Percentiles rank a stretch among this genome's conserved stretches.
These are phyloP conservation scores for Cutaneotrichosporon dermatis DNA, from an alignment of 1,284 basidiomycete species.

Conservation along the genomic window DNA sequence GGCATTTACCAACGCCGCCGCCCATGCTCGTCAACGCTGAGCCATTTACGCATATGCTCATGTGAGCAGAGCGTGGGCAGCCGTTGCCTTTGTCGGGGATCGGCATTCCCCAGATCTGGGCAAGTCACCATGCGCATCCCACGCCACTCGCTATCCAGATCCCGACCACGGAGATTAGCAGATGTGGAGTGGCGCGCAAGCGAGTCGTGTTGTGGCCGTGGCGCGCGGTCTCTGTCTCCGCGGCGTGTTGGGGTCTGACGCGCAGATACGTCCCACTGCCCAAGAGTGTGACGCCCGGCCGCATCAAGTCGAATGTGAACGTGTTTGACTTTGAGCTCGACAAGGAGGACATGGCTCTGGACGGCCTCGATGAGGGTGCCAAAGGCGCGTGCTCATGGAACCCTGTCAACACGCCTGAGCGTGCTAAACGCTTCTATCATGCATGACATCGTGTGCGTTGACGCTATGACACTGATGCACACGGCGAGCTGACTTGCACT, in stretches of 20 bases:
- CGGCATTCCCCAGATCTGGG: no score
- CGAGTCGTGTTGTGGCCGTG: background rate
- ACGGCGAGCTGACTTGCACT: no score
- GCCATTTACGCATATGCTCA: background rate
- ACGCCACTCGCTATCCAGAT: no score
- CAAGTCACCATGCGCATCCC: no score
- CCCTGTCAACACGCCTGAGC: slow-evolving; percentile 53
- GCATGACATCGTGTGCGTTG: no score
- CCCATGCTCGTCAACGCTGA: no score
- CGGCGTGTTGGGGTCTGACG: slow-evolving; percentile 2
- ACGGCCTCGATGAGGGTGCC: slow-evolving; percentile 61
- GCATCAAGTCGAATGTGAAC: slow-evolving; percentile 65
- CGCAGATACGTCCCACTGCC: slow-evolving; percentile 64
- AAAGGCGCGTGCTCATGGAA: slow-evolving; percentile 65
- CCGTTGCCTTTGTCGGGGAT: no score
- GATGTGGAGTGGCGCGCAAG: no score
- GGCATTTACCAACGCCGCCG: no score
- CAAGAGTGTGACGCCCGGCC: slow-evolving; percentile 63
- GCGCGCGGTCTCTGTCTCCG: background rate
- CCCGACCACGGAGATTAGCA: no score
- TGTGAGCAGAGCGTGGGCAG: background rate
- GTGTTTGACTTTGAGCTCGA: slow-evolving; percentile 67
- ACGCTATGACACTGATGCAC: no score
- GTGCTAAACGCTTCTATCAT: no score
- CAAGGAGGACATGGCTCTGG: slow-evolving; percentile 61